Evolutionary conservation across 352 stramenopile genomes (phyloP).

Genomic region (Phytophthora tubulina): DNA sequence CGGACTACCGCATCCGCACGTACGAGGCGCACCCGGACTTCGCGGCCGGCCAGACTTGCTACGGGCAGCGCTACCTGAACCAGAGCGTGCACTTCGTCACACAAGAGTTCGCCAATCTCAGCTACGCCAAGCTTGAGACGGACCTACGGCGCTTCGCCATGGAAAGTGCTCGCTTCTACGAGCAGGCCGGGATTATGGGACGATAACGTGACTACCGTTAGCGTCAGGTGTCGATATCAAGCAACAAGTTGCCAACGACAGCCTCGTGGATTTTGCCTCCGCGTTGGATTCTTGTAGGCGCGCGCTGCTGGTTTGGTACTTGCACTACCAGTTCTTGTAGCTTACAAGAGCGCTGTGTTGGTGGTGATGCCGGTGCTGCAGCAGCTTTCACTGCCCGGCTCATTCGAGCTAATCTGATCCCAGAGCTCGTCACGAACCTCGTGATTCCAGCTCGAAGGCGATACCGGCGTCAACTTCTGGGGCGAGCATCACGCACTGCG

Average conservation of each 20-base stretch:
- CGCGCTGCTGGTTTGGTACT: neutral
- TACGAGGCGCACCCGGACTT: slow-evolving; percentile 53
- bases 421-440: no score
- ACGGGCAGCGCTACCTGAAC: slow-evolving; percentile 50
- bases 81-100: slow-evolving; percentile 48
- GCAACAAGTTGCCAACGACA: no score
- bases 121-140: slow-evolving; percentile 44
- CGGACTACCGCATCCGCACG: slow-evolving; percentile 61
- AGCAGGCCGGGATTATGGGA: slow-evolving; percentile 30
- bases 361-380: neutral
- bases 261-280: no score
- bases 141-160: slow-evolving; percentile 45
- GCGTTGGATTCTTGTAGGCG: no score
- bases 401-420: neutral
- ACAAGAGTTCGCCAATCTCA: slow-evolving; percentile 43
- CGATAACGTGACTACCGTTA: slow-evolving; percentile 6
- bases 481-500: no score
- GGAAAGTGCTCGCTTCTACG: slow-evolving; percentile 41
- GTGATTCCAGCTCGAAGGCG: neutral
- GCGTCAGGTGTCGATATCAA: no score
- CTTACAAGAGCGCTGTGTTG: neutral
- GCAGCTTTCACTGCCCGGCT: slow-evolving; percentile 2
- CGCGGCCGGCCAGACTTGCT: slow-evolving; percentile 61
- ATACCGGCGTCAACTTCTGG: no score
- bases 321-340: neutral